A percentile compares a stretch with the other conserved stretches of the same genome.
phyloP scores from a whole-genome alignment of 2,329 filamentous ascomycete species.

The Chrysoporthe cubensis region DNA sequence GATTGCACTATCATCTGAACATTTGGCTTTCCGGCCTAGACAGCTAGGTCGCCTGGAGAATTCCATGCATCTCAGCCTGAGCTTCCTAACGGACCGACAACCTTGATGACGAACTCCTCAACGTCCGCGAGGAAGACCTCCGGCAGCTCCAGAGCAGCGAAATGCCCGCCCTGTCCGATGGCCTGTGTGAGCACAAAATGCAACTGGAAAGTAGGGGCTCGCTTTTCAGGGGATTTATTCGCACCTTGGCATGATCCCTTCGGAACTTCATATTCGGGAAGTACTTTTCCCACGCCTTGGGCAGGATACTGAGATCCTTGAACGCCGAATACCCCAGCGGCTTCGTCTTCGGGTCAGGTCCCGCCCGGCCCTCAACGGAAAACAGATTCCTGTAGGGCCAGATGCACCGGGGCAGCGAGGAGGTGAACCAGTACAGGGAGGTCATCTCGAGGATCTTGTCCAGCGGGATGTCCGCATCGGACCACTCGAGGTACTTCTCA shows the following conservation, averaged over 20 bases:
- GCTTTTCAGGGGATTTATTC: too few relatives aligned
- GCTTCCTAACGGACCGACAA: slow-evolving; percentile 13
- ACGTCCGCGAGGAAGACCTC: slow-evolving; percentile 46
- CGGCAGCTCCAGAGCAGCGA: slow-evolving; percentile 52
- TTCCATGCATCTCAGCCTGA: neutral
- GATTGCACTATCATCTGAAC: neutral
- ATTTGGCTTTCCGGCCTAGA: neutral
- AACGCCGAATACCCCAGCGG: slow-evolving; percentile 53
- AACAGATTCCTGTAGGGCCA: slow-evolving; percentile 51
- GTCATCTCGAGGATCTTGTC: slow-evolving; percentile 53
- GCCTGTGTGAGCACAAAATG: neutral
- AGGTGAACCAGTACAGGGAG: slow-evolving; percentile 60
- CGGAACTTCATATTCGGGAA: slow-evolving; percentile 29
- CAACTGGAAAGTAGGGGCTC: neutral
- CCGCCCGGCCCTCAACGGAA: neutral
- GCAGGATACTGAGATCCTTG: slow-evolving; percentile 45
- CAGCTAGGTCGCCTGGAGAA: neutral
- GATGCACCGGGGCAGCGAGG: slow-evolving; percentile 50
- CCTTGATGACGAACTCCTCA: slow-evolving; percentile 42
- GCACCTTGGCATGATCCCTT: slow-evolving; percentile 28
- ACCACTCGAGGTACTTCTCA: slow-evolving; percentile 61
- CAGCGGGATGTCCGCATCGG: slow-evolving; percentile 43
- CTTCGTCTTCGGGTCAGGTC: slow-evolving; percentile 36
- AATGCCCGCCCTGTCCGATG: slow-evolving; percentile 53
- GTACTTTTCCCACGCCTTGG: slow-evolving; percentile 40